phyloP scores from a whole-genome alignment of 805 yeast species.

The Saturnispora quitensis region DNA sequence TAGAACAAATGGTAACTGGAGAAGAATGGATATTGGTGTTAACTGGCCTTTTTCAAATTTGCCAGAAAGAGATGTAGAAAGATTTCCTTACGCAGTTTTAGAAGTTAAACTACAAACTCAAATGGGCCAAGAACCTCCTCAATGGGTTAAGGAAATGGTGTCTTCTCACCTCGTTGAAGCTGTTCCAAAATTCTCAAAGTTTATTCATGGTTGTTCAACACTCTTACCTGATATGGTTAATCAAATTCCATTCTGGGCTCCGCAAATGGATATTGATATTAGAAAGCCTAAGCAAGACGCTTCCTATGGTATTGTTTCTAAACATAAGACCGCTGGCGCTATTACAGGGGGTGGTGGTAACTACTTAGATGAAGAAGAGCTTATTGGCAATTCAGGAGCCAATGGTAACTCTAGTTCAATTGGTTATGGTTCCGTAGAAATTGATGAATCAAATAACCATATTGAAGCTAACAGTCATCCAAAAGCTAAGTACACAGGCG shows the following conservation, averaged over 20 bases:
- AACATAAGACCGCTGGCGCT: constrained; percentile 17
- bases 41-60: constrained; percentile 91
- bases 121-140: constrained; percentile 97
- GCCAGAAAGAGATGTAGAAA: constrained; percentile 73
- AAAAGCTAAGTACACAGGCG: constrained; percentile 8
- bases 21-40: constrained; percentile 97
- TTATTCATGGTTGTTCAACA: constrained; percentile 95
- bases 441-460: constrained; percentile 23
- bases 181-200: constrained; percentile 94
- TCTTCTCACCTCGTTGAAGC: constrained; percentile 93
- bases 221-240: constrained; percentile 74
- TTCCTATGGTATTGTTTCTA: constrained; percentile 55
- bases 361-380: constrained; percentile 61
- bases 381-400: constrained; percentile 29
- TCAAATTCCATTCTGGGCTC: constrained; percentile 92
- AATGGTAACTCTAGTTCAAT: constrained; percentile 7
- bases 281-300: constrained; percentile 69
- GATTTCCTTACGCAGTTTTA: constrained; percentile 95
- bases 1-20: constrained; percentile 91
- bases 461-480: constrained; percentile 19
- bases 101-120: constrained; percentile 98
- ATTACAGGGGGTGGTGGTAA: constrained; percentile 37
- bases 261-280: constrained; percentile 94
- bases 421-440: constrained; percentile 25
- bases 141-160: constrained; percentile 91